A percentile compares a stretch with the other conserved stretches of the same genome.
phyloP scores from a whole-genome alignment of 148 eudicot species.

The Camellia japonica region DNA sequence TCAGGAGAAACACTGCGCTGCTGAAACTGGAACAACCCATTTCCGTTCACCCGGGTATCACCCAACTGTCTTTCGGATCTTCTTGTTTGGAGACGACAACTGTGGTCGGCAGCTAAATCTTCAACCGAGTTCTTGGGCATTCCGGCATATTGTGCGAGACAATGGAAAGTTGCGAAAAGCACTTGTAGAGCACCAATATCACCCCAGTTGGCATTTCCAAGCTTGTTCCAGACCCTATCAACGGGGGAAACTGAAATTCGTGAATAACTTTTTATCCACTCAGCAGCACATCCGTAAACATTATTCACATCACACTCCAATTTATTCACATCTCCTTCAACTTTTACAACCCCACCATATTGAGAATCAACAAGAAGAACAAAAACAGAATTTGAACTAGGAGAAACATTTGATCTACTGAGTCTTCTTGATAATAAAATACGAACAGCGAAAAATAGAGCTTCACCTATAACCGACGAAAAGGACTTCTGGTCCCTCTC shows the following conservation, averaged over 20 bases:
- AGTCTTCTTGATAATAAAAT: constrained; percentile 78
- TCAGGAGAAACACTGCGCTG: constrained; percentile 68
- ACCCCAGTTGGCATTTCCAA: constrained; percentile 97
- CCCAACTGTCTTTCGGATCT: constrained; percentile 72
- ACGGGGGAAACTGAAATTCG: constrained; percentile 64
- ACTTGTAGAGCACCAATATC: constrained; percentile 88
- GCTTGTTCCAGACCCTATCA: constrained; percentile 94
- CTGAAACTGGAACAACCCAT: constrained; percentile 59
- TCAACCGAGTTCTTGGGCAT: constrained; percentile 74
- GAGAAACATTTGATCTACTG: constrained; percentile 55
- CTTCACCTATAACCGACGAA: constrained; percentile 63
- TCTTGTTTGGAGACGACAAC: constrained; percentile 82
- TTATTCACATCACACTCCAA: constrained; percentile 64
- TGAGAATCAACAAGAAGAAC: constrained; percentile 78
- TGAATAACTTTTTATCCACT: constrained; percentile 69
- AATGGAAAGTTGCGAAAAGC: constrained; percentile 88
- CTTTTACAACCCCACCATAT: constrained; percentile 75
- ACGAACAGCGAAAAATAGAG: constrained; percentile 71
- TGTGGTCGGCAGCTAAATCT: constrained; percentile 95
- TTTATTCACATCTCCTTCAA: constrained; percentile 79
- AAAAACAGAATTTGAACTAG: constrained; percentile 64
- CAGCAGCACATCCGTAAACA: constrained; percentile 73
- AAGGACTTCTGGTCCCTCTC: constrained; percentile 54
- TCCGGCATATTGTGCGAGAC: constrained; percentile 68
- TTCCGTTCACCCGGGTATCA: constrained; percentile 52